Evolutionary conservation across 495 filamentous ascomycete species (phyloP), one percentile per base, ranked within the genome.

Genomic region (Xylaria venustula): DNA sequence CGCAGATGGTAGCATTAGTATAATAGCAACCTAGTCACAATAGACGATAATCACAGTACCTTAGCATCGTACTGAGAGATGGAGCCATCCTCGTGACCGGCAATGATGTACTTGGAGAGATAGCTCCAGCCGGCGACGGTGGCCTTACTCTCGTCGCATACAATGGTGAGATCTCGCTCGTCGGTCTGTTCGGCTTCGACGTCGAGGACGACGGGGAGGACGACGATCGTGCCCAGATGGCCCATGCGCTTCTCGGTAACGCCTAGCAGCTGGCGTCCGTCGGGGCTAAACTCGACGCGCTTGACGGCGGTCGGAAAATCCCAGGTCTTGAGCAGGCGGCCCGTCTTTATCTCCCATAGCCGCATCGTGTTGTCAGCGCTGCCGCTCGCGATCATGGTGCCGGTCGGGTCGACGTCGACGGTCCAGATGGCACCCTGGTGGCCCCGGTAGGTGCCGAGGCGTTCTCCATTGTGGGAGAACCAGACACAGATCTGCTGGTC

Each of bases 211-310:
- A 98, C 89, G 69, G 94, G 90, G 58, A 96, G 81, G 30, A 97
- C 91, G 22, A 90, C 91, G 67, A 98, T 96, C 37, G 92, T 94
- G 67, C 93, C 90, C 54, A 98, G 77, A 73, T 90, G 90, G 56
- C 94, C 94, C 87, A 93, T 95, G 68, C 94, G 92, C 88, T 95
- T 94, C 79, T 98, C 94, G 30, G 94, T 98, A 63, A 98, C 92
- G 41, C 91, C 93, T 60, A 98, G 78, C 62, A 98, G 78, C 71
- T 89, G 82, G 68, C 84, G 88, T 67, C 93, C 94, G 78, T 98
- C 94, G 60, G 94, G 89, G 66, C 85, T 91, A 77, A 98, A 98
- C 72, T 97, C 93, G 69, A 96, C 92, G 60, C 94, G 84, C 85
- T 98, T 97, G 65, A 98, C 91, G 41, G 92, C 90, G 19, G 95